Evolutionary conservation across 352 stramenopile genomes (phyloP).

Genomic region (Phytophthora ramorum): DNA sequence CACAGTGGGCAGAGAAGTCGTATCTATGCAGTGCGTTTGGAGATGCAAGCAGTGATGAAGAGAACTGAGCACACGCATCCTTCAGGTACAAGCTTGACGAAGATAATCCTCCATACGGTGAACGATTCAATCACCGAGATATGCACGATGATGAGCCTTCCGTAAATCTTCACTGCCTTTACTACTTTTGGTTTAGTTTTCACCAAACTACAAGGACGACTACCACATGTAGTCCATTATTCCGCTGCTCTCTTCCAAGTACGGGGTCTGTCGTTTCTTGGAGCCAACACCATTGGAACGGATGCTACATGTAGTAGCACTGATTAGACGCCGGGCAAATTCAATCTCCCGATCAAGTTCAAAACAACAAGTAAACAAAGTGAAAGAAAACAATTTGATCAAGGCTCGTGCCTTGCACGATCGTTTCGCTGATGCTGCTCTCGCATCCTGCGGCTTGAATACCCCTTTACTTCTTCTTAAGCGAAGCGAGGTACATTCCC

Average conservation of each 20-base stretch:
- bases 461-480: conserved; percentile 65
- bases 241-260: too few species aligned
- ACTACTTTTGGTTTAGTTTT: too few species aligned
- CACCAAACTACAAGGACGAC: too few species aligned
- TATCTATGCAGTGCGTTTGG: neutral
- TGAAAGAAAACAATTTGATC: neutral
- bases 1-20: conserved; percentile 11
- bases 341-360: neutral
- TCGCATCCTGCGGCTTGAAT: neutral
- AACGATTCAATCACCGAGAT: too few species aligned
- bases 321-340: too few species aligned
- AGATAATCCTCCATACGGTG: neutral
- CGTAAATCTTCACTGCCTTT: too few species aligned
- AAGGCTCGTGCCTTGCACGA: too few species aligned
- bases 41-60: neutral
- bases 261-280: too few species aligned
- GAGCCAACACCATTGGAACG: too few species aligned
- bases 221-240: too few species aligned
- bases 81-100: neutral
- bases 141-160: too few species aligned
- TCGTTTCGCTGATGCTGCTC: neutral
- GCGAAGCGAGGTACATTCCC: conserved; percentile 75
- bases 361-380: neutral
- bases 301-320: too few species aligned
- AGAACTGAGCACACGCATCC: neutral